Evolutionary conservation across 352 stramenopile species (phyloP).

Genomic region (Globisporangium spiculum): DNA sequence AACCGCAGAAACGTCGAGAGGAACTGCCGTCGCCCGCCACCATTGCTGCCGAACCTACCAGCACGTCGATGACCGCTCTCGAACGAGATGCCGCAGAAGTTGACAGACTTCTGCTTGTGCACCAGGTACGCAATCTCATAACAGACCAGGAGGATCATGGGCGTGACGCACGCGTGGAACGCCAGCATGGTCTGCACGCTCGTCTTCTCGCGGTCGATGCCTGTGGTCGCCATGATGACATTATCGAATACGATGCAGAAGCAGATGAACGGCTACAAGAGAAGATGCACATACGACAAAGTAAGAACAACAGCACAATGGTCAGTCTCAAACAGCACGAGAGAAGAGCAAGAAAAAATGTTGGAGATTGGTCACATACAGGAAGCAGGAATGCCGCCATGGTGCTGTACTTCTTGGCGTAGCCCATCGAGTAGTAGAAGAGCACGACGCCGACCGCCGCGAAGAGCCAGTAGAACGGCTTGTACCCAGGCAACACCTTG

Average conservation of each 20-base stretch:
- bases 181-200: conserved; percentile 73
- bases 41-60: conserved; percentile 1
- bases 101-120: conserved; percentile 89
- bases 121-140: conserved; percentile 90
- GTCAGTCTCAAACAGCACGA: conserved; percentile 10
- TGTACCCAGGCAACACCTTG: conserved; percentile 42
- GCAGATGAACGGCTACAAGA: conserved; percentile 70
- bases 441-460: conserved; percentile 53
- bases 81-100: conserved; percentile 90
- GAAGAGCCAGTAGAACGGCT: conserved; percentile 75
- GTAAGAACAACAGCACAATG: neutral
- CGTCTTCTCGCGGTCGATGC: conserved; percentile 49
- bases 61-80: conserved; percentile 58
- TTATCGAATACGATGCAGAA: conserved; percentile 81
- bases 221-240: conserved; percentile 72
- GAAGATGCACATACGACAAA: conserved; percentile 1
- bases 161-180: conserved; percentile 81
- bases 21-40: conserved; percentile 22
- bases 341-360: neutral
- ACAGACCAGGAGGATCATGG: conserved; percentile 82
- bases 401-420: conserved; percentile 72
- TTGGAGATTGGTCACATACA: conserved; percentile 28
- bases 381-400: conserved; percentile 75
- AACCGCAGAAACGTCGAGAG: conserved; percentile 66
- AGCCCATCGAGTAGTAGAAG: conserved; percentile 70